Evolutionary conservation across 371 early-diverging fungal species (phyloP), one percentile per base, ranked within the genome.

Genomic region (Rhizopus microsporus): DNA sequence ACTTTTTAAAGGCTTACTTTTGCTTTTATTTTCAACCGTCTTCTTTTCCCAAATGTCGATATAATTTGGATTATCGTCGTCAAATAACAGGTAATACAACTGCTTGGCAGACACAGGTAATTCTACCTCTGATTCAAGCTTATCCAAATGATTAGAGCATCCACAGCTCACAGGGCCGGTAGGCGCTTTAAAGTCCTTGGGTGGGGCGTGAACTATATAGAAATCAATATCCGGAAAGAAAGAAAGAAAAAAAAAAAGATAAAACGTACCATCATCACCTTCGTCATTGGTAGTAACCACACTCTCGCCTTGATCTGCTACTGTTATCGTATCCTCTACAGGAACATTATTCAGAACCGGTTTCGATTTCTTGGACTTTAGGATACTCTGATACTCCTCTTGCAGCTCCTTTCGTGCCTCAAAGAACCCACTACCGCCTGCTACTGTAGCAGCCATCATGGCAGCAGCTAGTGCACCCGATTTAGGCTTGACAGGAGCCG

Each of bases 91-190:
- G 1, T 85, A 84, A 61, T 70, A 87, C 13, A 85, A 54, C 7
- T 76, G 74, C 63, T 86, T 88, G 10, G 90, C 88, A 2, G 89
- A 78, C 10, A 87, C 69, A 0, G 76, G 73, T 15, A 88, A 65
- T 1, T 74, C 77, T 16, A 78, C 59, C 31, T 89, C 85, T 8
- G 71, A 56, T n/a, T 86, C 88, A 12, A 73, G 57, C 42, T 74
- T 77, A 33, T 91, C 91, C 12, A 86, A 55, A 68, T 91, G 91
- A 37, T 83, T 83, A 38, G 84, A 77, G 61, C 91, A 91, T n/a
- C 74, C 77, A 54, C 91, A 91, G 5, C 57, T 45, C 1, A 77
- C 73, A 7, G 81, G 78, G 0, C 64, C 66, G 0, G 72, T 40
- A 0, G 89, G 91, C 6, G 44, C 51, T 9, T 80, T 71, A 9